A percentile compares a stretch with the other conserved stretches of the same genome.
These are phyloP conservation scores for Prunella vulgaris DNA, from an alignment of 257 asterid species.

Conservation along the genomic window DNA sequence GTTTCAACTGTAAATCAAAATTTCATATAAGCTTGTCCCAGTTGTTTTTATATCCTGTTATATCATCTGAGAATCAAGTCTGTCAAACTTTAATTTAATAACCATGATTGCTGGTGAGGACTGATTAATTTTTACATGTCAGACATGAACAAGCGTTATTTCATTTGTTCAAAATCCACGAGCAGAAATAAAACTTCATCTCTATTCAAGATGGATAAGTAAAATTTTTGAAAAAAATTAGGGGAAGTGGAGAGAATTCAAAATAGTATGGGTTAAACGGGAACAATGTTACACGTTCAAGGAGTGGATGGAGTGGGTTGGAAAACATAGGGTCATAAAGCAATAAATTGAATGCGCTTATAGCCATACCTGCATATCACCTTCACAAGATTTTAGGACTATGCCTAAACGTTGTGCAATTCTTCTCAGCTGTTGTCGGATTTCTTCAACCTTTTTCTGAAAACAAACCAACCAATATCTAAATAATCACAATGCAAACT, in stretches of 20 bases:
- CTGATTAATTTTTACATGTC: not conserved
- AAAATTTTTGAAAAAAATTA: not conserved
- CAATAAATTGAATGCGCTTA: not conserved
- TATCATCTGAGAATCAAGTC: not conserved
- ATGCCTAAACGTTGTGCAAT: conserved; percentile 75
- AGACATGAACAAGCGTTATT: not conserved
- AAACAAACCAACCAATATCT: conserved; percentile 22
- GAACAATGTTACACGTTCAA: not conserved
- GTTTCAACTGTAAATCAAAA: not conserved
- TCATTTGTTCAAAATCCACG: not conserved
- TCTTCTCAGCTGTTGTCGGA: conserved; percentile 77
- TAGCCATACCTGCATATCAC: conserved; percentile 58
- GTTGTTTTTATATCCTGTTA: not conserved
- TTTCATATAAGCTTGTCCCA: not conserved
- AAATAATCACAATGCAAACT: conserved; percentile 6
- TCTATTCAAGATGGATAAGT: not conserved
- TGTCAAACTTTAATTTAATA: not conserved
- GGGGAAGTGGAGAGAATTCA: not conserved
- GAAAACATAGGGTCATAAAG: not conserved
- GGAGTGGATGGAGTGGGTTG: not conserved
- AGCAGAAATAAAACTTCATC: not conserved
- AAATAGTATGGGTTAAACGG: not conserved
- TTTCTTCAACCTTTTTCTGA: conserved; percentile 77
- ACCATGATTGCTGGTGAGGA: not conserved
- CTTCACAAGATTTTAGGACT: conserved; percentile 74